Evolutionary conservation across 2,329 filamentous ascomycete genomes (phyloP).

Genomic region (Fusarium napiforme): DNA sequence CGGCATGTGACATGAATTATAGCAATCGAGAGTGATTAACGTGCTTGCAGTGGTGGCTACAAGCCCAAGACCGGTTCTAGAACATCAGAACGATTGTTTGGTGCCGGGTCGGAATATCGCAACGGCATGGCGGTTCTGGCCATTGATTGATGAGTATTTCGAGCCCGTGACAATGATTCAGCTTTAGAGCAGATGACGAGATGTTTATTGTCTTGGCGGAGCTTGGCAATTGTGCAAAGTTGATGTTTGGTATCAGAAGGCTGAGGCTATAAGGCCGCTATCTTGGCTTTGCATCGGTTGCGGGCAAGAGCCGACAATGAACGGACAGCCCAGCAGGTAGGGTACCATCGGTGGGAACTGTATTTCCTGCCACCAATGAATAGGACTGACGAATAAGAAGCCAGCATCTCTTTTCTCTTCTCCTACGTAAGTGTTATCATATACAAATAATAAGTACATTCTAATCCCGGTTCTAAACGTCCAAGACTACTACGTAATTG

Average conservation of each 20-base stretch:
- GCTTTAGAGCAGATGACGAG: constrained; percentile 34
- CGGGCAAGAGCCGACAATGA: background rate
- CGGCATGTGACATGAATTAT: constrained; percentile 7
- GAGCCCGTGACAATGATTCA: constrained; percentile 12
- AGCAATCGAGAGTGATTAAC: constrained; percentile 4
- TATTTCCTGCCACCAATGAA: background rate
- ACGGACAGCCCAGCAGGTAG: too few relatives aligned
- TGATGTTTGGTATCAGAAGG: background rate
- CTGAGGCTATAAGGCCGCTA: background rate
- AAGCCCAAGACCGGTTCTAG: constrained; percentile 18
- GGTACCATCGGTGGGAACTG: background rate
- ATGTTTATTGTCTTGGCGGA: constrained; percentile 24
- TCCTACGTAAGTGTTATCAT: background rate
- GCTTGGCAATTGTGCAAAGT: background rate
- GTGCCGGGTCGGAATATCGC: background rate
- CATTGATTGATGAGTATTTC: background rate
- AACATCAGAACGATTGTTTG: constrained; percentile 13
- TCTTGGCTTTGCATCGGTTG: background rate
- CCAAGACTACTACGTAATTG: constrained; percentile 1
- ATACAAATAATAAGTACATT: background rate
- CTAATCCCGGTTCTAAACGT: background rate
- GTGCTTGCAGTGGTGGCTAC: constrained; percentile 11
- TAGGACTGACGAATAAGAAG: background rate
- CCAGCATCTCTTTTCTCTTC: background rate
- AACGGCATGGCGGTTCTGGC: background rate